phyloP scores from a whole-genome alignment of 208 protist genomes.

The Leishmania lainsoni region DNA sequence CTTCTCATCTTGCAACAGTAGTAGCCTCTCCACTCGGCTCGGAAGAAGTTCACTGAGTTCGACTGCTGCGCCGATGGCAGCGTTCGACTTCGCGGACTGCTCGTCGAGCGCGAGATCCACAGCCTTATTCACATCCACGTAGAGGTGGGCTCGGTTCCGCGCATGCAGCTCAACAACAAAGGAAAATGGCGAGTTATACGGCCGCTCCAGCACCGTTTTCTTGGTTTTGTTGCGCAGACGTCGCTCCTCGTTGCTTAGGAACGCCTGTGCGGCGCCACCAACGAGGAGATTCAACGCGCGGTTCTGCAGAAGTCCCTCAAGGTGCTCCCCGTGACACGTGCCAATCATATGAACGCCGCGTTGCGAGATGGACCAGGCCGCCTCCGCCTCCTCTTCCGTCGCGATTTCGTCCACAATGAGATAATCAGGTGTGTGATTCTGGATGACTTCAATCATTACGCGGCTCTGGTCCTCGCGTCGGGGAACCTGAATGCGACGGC shows the following conservation, averaged over 20 bases:
- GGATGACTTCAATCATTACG: constrained; percentile 91
- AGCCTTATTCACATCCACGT: constrained; percentile 83
- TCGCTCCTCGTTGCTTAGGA: constrained; percentile 88
- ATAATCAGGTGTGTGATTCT: constrained; percentile 94
- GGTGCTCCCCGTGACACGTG: constrained; percentile 88
- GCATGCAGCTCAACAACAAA: constrained; percentile 81
- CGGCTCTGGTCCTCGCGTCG: constrained; percentile 60
- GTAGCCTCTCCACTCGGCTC: constrained; percentile 30
- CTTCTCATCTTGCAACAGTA: constrained; percentile 20
- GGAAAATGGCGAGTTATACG: constrained; percentile 72
- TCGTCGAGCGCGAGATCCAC: constrained; percentile 87
- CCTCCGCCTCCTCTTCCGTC: constrained; percentile 71
- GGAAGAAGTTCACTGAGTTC: constrained; percentile 45
- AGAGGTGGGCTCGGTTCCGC: constrained; percentile 62
- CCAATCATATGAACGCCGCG: constrained; percentile 88
- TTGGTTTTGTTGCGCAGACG: constrained; percentile 75
- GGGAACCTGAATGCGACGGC: constrained; percentile 90
- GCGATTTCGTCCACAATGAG: constrained; percentile 95
- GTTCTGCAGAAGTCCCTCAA: constrained; percentile 86
- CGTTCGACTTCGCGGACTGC: constrained; percentile 46
- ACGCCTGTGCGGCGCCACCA: constrained; percentile 88
- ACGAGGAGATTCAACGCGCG: constrained; percentile 84
- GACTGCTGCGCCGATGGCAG: constrained; percentile 48
- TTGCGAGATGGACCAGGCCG: constrained; percentile 85
- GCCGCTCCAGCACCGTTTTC: constrained; percentile 88